phyloP scores from a whole-genome alignment of 1,139 yeast species.

The Lodderomyces metapsilosis region DNA sequence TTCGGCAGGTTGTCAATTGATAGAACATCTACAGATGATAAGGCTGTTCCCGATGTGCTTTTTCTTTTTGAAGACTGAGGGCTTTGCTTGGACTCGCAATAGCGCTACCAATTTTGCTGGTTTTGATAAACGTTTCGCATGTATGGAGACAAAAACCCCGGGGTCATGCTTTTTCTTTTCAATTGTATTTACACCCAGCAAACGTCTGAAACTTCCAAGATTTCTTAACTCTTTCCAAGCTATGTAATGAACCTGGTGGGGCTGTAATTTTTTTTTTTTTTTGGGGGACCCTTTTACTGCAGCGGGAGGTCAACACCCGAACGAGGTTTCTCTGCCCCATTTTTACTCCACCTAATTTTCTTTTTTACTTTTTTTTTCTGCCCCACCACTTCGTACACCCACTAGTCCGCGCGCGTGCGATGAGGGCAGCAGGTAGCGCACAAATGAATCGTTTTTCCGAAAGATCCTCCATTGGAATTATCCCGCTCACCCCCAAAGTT shows the following conservation, averaged over 20 bases:
- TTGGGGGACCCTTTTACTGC: background rate
- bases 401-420: conserved; percentile 1
- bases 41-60: too few species aligned
- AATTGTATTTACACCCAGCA: background rate
- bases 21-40: too few species aligned
- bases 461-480: conserved; percentile 4
- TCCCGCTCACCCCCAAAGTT: background rate
- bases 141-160: background rate
- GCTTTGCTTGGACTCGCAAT: too few species aligned
- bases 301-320: background rate
- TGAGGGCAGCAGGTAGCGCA: background rate
- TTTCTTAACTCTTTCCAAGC: too few species aligned
- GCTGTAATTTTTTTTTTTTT: background rate
- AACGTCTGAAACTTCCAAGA: too few species aligned
- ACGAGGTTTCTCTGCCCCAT: background rate
- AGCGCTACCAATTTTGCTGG: too few species aligned
- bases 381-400: background rate
- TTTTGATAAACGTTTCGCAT: background rate
- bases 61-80: too few species aligned
- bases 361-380: background rate
- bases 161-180: too few species aligned
- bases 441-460: conserved; percentile 4
- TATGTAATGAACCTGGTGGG: background rate
- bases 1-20: too few species aligned
- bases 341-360: background rate